Percentiles rank a stretch among this genome's conserved stretches.
Evolutionary conservation across 768 basidiomycete genomes (phyloP).

Genomic region (Lentinula guzmanii): DNA sequence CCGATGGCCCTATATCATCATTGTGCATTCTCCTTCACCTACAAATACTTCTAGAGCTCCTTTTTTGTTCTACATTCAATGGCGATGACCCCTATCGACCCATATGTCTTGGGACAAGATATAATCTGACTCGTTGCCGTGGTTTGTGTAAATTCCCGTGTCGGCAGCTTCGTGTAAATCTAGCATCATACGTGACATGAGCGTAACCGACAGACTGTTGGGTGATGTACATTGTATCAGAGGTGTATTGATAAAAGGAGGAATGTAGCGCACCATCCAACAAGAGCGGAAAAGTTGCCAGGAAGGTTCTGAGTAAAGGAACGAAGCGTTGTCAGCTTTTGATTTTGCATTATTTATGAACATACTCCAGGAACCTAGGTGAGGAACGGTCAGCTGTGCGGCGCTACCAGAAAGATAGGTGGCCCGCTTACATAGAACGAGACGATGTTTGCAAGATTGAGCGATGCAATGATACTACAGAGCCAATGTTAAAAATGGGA

Average conservation of each 20-base stretch:
- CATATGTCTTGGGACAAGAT: not conserved
- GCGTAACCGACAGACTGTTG: not conserved
- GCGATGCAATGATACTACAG: not conserved
- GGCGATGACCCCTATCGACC: not conserved
- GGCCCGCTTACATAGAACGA: not conserved
- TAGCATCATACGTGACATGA: constrained; percentile 1
- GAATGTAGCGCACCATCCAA: not conserved
- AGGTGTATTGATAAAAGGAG: not conserved
- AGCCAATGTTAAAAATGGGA: not conserved
- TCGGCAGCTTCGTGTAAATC: constrained; percentile 1
- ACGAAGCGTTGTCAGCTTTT: not conserved
- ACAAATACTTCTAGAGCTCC: no score
- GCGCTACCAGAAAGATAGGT: not conserved
- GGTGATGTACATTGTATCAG: not conserved
- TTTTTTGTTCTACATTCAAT: not conserved
- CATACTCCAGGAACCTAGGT: not conserved
- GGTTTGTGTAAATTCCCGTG: not conserved
- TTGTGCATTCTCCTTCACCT: no score
- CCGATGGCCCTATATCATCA: no score
- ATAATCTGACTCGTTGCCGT: not conserved
- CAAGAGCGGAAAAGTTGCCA: not conserved
- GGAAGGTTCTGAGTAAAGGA: not conserved
- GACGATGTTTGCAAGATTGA: not conserved
- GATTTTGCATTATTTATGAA: not conserved
- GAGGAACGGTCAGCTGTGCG: not conserved